Base-by-base conservation (phyloP, 257 asterid genomes). In the Solanum pennellii region DNA sequence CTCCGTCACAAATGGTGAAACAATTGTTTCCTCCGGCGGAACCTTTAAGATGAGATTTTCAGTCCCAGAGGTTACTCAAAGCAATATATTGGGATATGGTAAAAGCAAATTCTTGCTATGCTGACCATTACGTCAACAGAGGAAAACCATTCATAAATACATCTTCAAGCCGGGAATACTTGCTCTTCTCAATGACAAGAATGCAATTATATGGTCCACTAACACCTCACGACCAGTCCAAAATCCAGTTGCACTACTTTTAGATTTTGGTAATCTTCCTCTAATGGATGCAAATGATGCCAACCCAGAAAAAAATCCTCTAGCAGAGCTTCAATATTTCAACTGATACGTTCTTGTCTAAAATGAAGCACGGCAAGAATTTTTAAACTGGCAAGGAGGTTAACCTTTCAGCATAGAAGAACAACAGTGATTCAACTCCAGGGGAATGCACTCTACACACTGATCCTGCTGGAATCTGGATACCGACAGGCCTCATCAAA, bases 201-300 rank as follows among this genome's bases (percentile, higher is more conserved):
- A 23, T 44, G 82, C 37, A 16, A 37, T 5, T 13, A 25, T 87
- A 56, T 91, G 91, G 92, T 91, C 91, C 20, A 52, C 92, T 10
- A 76, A 87, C 29, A n/a, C 84, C 35, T 12, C 92, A 44, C 31
- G 83, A 45, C 25, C 69, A 49, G 41, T 80, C 72, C 69, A 82
- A 15, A 74, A 86, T 21, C 89, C 90, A 10, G 72, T 60, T 35
- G 92, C 86, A 10, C 75, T 86, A 25, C 88, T 91, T 39, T 86
- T 89, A 80, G 89, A 89, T 60, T 83, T 91, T 6, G 89, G 93
- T 9, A 89, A 91, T 82, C 91, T 91, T 59, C 92, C 88, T 52
- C 49, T 88, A 31, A 89, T 82, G 85, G 91, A 91, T 83, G 89
- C 86, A 15, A 74, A 49, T 16, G 89, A 90, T 47, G 86, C 23